A percentile compares a stretch with the other conserved stretches of the same genome.
These are phyloP conservation scores for Fragilariopsis cylindrus DNA, from an alignment of 108 stramenopile genomes.

Conservation along the genomic window DNA sequence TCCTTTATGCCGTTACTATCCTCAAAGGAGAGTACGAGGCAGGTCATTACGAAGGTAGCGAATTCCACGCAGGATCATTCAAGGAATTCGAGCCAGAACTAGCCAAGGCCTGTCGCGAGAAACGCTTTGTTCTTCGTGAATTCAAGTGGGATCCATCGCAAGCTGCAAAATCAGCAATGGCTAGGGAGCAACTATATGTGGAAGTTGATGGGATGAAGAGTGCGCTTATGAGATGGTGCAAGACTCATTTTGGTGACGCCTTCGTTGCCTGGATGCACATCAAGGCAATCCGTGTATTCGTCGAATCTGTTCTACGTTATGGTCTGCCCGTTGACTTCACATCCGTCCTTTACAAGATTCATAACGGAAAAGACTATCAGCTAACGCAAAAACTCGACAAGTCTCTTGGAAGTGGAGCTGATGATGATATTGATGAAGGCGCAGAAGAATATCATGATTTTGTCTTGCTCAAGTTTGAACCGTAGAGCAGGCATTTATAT, in stretches of 20 bases:
- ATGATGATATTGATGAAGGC: conserved; percentile 61
- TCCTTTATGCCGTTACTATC: conserved; percentile 90
- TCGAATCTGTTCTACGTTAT: conserved; percentile 95
- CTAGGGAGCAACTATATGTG: conserved; percentile 77
- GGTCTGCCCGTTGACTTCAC: conserved; percentile 96
- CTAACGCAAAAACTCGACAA: conserved; percentile 76
- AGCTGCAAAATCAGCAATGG: conserved; percentile 78
- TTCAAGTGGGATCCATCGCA: conserved; percentile 84
- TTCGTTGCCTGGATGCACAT: conserved; percentile 98
- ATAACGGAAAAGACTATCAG: conserved; percentile 68
- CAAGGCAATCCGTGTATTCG: conserved; percentile 96
- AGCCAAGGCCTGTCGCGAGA: conserved; percentile 82
- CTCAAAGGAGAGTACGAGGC: conserved; percentile 91
- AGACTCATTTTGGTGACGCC: conserved; percentile 96
- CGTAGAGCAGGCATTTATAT: conserved; percentile 38
- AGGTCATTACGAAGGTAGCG: conserved; percentile 89
- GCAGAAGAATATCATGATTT: conserved; percentile 87
- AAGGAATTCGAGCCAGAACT: conserved; percentile 89
- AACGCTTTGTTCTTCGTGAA: conserved; percentile 89
- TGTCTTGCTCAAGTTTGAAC: conserved; percentile 88
- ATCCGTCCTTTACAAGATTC: conserved; percentile 86
- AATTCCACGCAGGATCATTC: conserved; percentile 83
- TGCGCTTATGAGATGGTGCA: conserved; percentile 94
- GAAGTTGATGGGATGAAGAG: conserved; percentile 89
- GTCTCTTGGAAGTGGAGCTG: conserved; percentile 58